Base-by-base conservation (phyloP, 768 basidiomycete genomes). In the Fistulinella prunicolor region DNA sequence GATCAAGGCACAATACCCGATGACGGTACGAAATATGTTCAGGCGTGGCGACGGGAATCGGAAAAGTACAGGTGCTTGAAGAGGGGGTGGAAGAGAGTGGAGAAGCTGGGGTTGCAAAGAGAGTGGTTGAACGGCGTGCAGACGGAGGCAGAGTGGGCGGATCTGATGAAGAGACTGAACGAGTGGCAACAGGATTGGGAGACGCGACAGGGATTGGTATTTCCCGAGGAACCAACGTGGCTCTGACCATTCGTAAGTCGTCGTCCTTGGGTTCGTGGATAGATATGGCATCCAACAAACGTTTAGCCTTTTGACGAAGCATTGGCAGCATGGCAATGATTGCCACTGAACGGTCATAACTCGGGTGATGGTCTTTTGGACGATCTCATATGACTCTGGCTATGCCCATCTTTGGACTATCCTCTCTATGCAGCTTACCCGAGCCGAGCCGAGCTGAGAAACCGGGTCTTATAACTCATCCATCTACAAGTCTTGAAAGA, bases 101-200 rank as follows among this genome's bases (percentile, higher is more conserved):
- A 77, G 54, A 59, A 57, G 21, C 62, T 70, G 3, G 78, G 74
- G 1, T 51, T 56, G 34, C 65, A 68, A 41, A 57, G 61, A 13
- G 57, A 66, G 45, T 81, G 80, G 79, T 56, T 80, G 28, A 63
- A 67, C n/a, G 77, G 72, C n/a, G 71, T 77, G 9, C 66, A 69
- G 61, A 78, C 73, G 1, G 81, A 80, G 64, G 70, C 62, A 19
- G 67, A 80, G 53, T 81, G 79, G 79, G 72, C 68, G 1, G 66
- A 70, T 23, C 47, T 81, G 46, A 76, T 81, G 76, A 37, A 53
- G 26, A 65, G 76, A 39, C 56, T 81, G 22, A 71, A 74, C 32
- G 66, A 59, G 45, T 79, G 79, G 78, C 74, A 80, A 55, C 56
- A 67, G 41, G 66, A 75, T n/a, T 82, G 81, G 76, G 79, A 81